Percentiles rank a stretch among this genome's conserved stretches.
These are phyloP conservation scores for Ceratocystis colombiana DNA, from an alignment of 2,329 filamentous ascomycete genomes.

Conservation along the genomic window DNA sequence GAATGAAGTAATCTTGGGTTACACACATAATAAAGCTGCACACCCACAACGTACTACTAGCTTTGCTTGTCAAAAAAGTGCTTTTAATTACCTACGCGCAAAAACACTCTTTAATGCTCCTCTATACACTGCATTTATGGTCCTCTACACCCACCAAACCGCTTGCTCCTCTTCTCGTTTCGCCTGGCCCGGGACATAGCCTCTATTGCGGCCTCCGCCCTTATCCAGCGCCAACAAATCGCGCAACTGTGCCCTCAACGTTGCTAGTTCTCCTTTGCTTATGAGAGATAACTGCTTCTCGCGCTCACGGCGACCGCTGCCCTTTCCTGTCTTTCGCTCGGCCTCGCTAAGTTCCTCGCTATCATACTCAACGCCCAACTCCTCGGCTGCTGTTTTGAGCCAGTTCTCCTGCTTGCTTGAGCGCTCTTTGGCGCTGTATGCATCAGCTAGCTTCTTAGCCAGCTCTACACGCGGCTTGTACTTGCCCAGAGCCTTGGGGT, in stretches of 20 bases:
- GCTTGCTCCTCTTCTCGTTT: constrained; percentile 17
- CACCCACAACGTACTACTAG: background rate
- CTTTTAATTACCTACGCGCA: background rate
- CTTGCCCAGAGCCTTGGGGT: constrained; percentile 65
- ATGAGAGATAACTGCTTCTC: constrained; percentile 58
- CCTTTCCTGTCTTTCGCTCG: constrained; percentile 58
- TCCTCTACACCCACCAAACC: constrained; percentile 22
- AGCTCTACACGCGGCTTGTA: constrained; percentile 68
- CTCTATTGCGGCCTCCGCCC: constrained; percentile 79
- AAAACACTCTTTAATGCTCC: too few species aligned
- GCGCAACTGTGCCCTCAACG: constrained; percentile 61
- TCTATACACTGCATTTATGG: too few species aligned
- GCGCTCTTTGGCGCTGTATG: constrained; percentile 76
- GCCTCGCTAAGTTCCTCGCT: constrained; percentile 79
- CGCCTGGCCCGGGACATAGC: constrained; percentile 57
- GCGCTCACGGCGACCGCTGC: constrained; percentile 62
- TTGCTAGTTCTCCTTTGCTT: constrained; percentile 63
- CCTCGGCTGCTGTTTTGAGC: constrained; percentile 74
- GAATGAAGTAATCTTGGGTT: background rate
- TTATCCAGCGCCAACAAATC: constrained; percentile 60
- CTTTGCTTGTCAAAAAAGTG: background rate
- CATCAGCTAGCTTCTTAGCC: constrained; percentile 80
- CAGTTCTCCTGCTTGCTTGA: constrained; percentile 73
- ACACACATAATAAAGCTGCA: background rate
- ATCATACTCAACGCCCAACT: constrained; percentile 89